These are phyloP conservation scores for Ogataea paradorogensis DNA, from an alignment of 805 yeast species.

Conservation along the genomic window DNA sequence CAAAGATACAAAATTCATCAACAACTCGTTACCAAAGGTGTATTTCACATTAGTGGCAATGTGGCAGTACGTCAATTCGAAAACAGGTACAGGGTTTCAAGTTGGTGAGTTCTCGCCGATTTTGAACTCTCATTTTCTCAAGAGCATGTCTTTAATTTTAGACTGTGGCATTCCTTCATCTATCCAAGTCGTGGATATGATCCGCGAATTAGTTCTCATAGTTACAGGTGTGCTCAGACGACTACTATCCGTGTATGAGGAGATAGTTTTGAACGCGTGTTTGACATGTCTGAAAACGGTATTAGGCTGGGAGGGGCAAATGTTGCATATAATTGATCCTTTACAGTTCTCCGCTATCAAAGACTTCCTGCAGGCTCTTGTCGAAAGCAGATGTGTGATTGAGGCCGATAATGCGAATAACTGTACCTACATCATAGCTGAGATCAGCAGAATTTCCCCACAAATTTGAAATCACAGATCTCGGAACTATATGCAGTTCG, in stretches of 20 bases:
- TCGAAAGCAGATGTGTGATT: constrained; percentile 6
- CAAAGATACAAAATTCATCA: constrained; percentile 34
- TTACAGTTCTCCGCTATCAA: not conserved
- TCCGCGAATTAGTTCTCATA: constrained; percentile 46
- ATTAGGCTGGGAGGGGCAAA: constrained; percentile 2
- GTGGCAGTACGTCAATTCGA: constrained; percentile 40
- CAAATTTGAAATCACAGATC: not conserved
- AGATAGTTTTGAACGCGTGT: constrained; percentile 13
- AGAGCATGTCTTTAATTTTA: constrained; percentile 54
- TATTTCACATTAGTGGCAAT: constrained; percentile 54
- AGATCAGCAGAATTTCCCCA: not conserved
- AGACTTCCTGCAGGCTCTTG: constrained; percentile 5
- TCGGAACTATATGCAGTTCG: not conserved
- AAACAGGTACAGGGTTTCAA: constrained; percentile 39
- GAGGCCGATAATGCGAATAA: constrained; percentile 5
- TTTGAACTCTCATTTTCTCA: constrained; percentile 55
- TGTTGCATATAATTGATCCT: not conserved
- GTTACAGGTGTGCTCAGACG: constrained; percentile 12
- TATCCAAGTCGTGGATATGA: constrained; percentile 52
- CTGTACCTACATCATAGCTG: constrained; percentile 2
- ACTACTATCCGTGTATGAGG: constrained; percentile 9
- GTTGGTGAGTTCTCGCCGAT: constrained; percentile 55
- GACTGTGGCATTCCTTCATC: constrained; percentile 58
- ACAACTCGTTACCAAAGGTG: constrained; percentile 38
- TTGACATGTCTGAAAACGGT: constrained; percentile 11